Conservation (phyloP, 2,329 filamentous ascomycete species). For the Aspergillus sp. region DNA sequence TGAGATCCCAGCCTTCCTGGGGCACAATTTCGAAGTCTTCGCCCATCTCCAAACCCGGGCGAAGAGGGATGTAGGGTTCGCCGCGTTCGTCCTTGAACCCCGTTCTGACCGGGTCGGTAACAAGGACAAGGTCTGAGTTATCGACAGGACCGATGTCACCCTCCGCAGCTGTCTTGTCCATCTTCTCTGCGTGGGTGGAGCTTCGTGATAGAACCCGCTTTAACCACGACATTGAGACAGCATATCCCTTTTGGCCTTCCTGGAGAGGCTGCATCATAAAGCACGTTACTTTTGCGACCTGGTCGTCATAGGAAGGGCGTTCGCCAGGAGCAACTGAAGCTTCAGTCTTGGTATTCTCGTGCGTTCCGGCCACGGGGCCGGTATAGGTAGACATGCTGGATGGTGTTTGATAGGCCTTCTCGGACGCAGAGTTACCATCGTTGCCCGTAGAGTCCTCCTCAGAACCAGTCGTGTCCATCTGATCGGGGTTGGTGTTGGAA, state of each 20-base stretch:
- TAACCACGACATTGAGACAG: conserved; percentile 81
- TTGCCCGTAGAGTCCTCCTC: conserved; percentile 29
- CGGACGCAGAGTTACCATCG: conserved; percentile 29
- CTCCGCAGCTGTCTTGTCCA: conserved; percentile 59
- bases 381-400: conserved; percentile 41
- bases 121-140: conserved; percentile 77
- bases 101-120: conserved; percentile 45
- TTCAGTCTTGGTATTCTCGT: conserved; percentile 25
- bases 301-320: conserved; percentile 60
- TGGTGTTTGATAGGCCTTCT: conserved; percentile 38
- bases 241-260: conserved; percentile 72
- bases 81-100: conserved; percentile 47
- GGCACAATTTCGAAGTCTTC: conserved; percentile 78
- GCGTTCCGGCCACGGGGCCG: conserved; percentile 26
- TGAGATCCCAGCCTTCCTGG: conserved; percentile 74
- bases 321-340: conserved; percentile 24
- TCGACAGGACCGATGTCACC: conserved; percentile 77
- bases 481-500: conserved; percentile 33
- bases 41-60: conserved; percentile 61
- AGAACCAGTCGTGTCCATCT: conserved; percentile 46
- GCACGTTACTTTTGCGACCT: conserved; percentile 70
- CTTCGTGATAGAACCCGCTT: conserved; percentile 67
- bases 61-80: conserved; percentile 68
- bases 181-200: conserved; percentile 55
- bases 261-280: conserved; percentile 56